Evolutionary conservation across 2,329 filamentous ascomycete genomes (phyloP).

Genomic region (Ceratocystis destructans): DNA sequence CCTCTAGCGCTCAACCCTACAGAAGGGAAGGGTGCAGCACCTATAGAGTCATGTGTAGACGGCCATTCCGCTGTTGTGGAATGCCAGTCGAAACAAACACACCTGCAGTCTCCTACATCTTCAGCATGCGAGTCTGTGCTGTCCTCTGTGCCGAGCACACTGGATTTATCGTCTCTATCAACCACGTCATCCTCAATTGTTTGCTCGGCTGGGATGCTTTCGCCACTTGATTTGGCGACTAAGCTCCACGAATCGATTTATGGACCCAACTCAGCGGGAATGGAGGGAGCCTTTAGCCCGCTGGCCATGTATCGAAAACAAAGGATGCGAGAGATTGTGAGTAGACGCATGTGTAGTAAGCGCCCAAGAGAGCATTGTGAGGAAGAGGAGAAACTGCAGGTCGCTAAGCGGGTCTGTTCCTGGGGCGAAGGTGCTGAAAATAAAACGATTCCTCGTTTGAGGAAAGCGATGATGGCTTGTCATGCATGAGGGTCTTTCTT

Average conservation of each 20-base stretch:
- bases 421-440: neutral
- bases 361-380: neutral
- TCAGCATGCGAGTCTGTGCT: neutral
- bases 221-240: neutral
- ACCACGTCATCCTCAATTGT: no score
- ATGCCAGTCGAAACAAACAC: neutral
- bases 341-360: neutral
- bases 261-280: neutral
- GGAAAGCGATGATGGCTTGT: neutral
- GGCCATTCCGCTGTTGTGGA: neutral
- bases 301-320: neutral
- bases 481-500: no score
- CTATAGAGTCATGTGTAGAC: neutral
- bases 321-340: neutral
- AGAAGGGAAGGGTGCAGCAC: neutral
- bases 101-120: neutral
- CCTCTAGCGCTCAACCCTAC: neutral
- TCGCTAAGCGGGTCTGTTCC: neutral
- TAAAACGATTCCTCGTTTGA: neutral
- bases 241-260: neutral
- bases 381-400: neutral
- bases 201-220: neutral
- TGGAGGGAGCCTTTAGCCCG: neutral
- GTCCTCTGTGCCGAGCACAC: neutral
- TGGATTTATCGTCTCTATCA: neutral